These are phyloP conservation scores for Sporisorium reilianum DNA, from an alignment of 1,284 basidiomycete genomes.

Conservation along the genomic window DNA sequence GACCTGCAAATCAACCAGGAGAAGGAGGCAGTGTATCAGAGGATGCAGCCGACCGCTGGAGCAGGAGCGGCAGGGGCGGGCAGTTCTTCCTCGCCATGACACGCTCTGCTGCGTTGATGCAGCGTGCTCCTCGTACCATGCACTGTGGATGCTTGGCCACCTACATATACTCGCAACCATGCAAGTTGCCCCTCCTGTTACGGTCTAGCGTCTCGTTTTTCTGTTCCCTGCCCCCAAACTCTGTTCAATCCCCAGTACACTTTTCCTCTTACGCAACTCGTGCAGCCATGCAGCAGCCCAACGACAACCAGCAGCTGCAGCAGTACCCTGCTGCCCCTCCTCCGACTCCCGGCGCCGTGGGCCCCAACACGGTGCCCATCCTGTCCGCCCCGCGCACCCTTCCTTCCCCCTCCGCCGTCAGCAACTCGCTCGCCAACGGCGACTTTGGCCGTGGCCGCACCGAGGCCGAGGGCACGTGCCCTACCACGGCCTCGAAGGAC, in stretches of 20 bases:
- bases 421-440: neutral
- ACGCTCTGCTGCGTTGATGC: neutral
- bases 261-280: neutral
- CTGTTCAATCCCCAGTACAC: neutral
- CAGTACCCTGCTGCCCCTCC: neutral
- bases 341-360: neutral
- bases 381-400: neutral
- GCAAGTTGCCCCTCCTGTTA: neutral
- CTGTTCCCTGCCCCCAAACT: neutral
- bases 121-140: neutral
- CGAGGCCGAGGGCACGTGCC: too few relatives aligned
- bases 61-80: neutral
- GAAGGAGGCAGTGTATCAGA: slow-evolving; percentile 55
- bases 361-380: neutral
- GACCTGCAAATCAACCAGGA: slow-evolving; percentile 59
- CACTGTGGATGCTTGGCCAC: neutral
- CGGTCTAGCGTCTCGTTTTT: neutral
- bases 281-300: neutral
- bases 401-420: neutral
- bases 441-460: too few relatives aligned
- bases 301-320: slow-evolving; percentile 2
- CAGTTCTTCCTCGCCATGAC: neutral
- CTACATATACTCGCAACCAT: slow-evolving; percentile 4
- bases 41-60: slow-evolving; percentile 59
- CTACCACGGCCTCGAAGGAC: neutral